phyloP scores from a whole-genome alignment of 257 asterid species.

The Forsythia viridissima region DNA sequence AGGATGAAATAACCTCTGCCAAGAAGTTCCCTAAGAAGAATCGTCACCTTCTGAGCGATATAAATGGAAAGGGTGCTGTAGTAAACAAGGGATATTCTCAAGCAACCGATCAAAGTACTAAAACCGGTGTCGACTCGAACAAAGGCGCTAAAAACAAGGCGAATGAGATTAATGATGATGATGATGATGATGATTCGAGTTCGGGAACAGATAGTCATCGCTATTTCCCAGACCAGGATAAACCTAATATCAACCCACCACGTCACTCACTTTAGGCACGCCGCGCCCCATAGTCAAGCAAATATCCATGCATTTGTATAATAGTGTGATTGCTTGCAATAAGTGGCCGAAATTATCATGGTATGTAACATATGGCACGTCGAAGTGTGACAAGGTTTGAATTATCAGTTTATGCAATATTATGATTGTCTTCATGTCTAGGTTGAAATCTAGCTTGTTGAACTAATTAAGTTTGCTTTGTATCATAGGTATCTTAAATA shows the following conservation, averaged over 20 bases:
- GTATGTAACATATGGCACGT: not conserved
- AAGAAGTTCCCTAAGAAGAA: not conserved
- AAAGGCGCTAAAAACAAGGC: not conserved
- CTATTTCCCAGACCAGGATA: conserved; percentile 26
- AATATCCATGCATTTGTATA: not conserved
- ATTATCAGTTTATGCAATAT: too few species aligned
- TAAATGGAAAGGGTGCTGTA: not conserved
- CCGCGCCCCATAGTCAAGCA: too few species aligned
- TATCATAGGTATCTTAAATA: too few species aligned
- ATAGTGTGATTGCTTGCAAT: not conserved
- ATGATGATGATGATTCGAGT: not conserved
- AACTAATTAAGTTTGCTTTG: not conserved
- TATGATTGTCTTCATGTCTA: too few species aligned
- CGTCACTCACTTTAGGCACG: not conserved
- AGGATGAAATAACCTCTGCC: not conserved
- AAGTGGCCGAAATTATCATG: not conserved
- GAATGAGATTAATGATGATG: not conserved
- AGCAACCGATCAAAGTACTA: not conserved
- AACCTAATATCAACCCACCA: not conserved
- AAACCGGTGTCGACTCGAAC: too few species aligned
- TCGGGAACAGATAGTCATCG: conserved; percentile 18
- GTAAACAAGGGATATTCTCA: not conserved
- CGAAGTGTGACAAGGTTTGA: not conserved
- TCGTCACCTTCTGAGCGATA: conserved; percentile 17
- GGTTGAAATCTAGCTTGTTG: not conserved